These are phyloP conservation scores for Aureobasidium sp. DNA, from an alignment of 2,329 filamentous ascomycete species.

Conservation along the genomic window DNA sequence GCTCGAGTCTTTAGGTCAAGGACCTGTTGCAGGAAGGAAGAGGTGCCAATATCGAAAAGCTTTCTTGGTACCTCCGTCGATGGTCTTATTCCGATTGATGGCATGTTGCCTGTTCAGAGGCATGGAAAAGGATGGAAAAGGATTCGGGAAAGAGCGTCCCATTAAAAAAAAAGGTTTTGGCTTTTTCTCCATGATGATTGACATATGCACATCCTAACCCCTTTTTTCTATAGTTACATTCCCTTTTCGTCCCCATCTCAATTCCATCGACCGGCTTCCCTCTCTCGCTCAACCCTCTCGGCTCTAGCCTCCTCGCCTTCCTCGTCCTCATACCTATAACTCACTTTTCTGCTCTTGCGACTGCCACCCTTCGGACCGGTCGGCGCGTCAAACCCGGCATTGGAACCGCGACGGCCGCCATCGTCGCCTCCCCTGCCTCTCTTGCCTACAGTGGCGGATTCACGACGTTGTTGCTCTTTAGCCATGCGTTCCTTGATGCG, in stretches of 20 bases:
- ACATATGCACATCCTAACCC: not conserved
- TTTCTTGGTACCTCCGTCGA: no score
- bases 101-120: no score
- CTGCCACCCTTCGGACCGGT: constrained; percentile 43
- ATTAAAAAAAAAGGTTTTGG: no score
- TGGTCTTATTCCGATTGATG: no score
- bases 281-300: constrained; percentile 43
- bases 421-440: constrained; percentile 19
- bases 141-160: no score
- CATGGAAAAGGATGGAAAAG: no score
- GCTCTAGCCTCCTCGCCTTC: constrained; percentile 28
- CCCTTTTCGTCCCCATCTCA: not conserved
- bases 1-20: no score
- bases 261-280: constrained; percentile 42
- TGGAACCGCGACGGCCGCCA: constrained; percentile 18
- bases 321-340: constrained; percentile 40
- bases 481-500: constrained; percentile 44
- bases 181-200: no score
- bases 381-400: constrained; percentile 30
- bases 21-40: no score
- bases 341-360: constrained; percentile 35
- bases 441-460: constrained; percentile 39
- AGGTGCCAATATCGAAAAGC: no score
- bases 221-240: not conserved
- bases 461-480: constrained; percentile 60